These are phyloP conservation scores for Colletotrichum phormii DNA, from an alignment of 2,329 filamentous ascomycete species.

Conservation along the genomic window DNA sequence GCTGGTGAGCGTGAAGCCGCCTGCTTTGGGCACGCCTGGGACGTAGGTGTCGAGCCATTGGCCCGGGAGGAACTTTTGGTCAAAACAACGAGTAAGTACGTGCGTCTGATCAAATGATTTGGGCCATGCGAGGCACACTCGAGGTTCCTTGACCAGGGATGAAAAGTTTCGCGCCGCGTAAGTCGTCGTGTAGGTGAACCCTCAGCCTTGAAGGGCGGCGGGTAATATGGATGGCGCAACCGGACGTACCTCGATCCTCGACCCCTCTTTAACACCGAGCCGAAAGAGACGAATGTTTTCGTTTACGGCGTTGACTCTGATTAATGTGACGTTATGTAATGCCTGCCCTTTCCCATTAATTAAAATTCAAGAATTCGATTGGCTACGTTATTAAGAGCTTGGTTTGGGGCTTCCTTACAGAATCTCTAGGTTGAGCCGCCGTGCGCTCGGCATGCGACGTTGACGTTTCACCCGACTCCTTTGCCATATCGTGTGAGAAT, in stretches of 20 bases:
- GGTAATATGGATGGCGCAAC: not conserved
- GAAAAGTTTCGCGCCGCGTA: not conserved
- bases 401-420: slow-evolving; percentile 49
- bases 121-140: too few relatives aligned
- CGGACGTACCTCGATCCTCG: slow-evolving; percentile 59
- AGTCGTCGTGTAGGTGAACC: not conserved
- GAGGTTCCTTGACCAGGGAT: too few relatives aligned
- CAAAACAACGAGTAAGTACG: slow-evolving; percentile 28
- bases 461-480: not conserved
- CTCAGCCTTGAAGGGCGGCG: not conserved
- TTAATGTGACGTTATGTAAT: slow-evolving; percentile 72
- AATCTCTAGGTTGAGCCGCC: slow-evolving; percentile 76
- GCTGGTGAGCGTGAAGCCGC: slow-evolving; percentile 91
- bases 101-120: not conserved
- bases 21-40: slow-evolving; percentile 75
- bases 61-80: slow-evolving; percentile 76
- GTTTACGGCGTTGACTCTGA: slow-evolving; percentile 73
- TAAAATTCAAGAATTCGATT: not conserved
- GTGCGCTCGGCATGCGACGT: slow-evolving; percentile 76
- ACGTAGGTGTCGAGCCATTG: slow-evolving; percentile 91
- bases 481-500: not conserved
- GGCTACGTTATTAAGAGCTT: too few relatives aligned
- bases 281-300: slow-evolving; percentile 75
- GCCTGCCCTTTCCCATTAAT: slow-evolving; percentile 45
- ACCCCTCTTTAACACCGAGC: slow-evolving; percentile 65